Conservation (phyloP, 768 basidiomycete species). For the Collybiopsis luxurians region DNA sequence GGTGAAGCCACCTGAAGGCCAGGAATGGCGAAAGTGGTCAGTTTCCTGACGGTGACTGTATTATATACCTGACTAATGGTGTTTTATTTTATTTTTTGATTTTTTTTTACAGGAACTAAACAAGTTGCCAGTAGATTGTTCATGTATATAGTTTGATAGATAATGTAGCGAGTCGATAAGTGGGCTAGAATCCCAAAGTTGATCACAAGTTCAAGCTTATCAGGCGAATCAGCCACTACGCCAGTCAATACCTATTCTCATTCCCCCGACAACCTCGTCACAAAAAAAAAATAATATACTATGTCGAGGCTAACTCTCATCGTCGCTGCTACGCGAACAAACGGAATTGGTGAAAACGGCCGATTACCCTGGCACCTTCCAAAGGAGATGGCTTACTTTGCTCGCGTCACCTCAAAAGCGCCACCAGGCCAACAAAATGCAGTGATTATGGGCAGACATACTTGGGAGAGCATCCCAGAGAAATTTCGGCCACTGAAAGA, state of each 20-base stretch:
- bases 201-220: neutral
- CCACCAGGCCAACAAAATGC: constrained; percentile 60
- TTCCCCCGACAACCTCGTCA: neutral
- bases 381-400: constrained; percentile 91
- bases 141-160: too few species aligned
- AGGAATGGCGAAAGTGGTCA: constrained; percentile 80
- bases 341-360: constrained; percentile 82
- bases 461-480: constrained; percentile 94
- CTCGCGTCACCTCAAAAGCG: constrained; percentile 65
- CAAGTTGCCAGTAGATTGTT: neutral
- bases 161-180: constrained; percentile 26
- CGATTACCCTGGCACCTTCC: constrained; percentile 87
- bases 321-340: constrained; percentile 83
- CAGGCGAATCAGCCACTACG: neutral
- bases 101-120: neutral
- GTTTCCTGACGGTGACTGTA: too few species aligned
- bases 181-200: neutral
- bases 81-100: too few species aligned
- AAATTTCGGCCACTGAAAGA: constrained; percentile 79
- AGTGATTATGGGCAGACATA: constrained; percentile 94
- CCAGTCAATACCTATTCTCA: neutral
- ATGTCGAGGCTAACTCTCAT: constrained; percentile 84
- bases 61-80: too few species aligned
- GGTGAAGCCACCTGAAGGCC: constrained; percentile 81
- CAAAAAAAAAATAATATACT: neutral